These are phyloP conservation scores for Sporothrix variecibatus DNA, from an alignment of 2,329 filamentous ascomycete genomes.

Conservation along the genomic window DNA sequence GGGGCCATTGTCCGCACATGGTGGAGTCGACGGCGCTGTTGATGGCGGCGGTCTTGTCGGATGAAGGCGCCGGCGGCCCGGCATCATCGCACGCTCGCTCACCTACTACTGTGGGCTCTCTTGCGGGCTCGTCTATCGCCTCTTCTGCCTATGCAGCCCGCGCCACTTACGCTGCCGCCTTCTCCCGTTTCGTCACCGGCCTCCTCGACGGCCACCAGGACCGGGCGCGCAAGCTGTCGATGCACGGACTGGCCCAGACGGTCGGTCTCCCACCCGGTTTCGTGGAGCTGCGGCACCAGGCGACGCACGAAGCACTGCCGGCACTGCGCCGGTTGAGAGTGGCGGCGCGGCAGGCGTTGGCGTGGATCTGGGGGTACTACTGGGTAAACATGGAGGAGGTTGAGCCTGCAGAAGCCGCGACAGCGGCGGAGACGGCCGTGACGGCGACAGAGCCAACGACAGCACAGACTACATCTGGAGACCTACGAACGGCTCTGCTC, in stretches of 20 bases:
- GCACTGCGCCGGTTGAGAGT: conserved; percentile 70
- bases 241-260: conserved; percentile 70
- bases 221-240: conserved; percentile 67
- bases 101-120: not conserved
- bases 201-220: conserved; percentile 73
- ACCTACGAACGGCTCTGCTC: not conserved
- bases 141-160: conserved; percentile 35
- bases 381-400: conserved; percentile 59
- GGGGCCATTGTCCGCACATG: conserved; percentile 74
- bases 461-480: not conserved
- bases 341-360: conserved; percentile 68
- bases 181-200: conserved; percentile 73
- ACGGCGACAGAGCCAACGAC: conserved; percentile 19
- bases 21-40: conserved; percentile 77
- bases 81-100: too few species aligned
- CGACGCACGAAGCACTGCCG: conserved; percentile 85
- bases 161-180: conserved; percentile 68
- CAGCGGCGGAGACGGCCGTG: not conserved
- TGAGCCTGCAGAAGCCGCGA: conserved; percentile 22
- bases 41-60: conserved; percentile 67
- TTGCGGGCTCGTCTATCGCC: not conserved
- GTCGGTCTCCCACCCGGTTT: conserved; percentile 74
- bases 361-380: conserved; percentile 89
- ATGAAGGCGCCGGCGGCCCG: conserved; percentile 43
- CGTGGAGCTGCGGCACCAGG: conserved; percentile 86